Conservation (phyloP, 176 grass and related monocot genomes). For the Tuctoria greenei region DNA sequence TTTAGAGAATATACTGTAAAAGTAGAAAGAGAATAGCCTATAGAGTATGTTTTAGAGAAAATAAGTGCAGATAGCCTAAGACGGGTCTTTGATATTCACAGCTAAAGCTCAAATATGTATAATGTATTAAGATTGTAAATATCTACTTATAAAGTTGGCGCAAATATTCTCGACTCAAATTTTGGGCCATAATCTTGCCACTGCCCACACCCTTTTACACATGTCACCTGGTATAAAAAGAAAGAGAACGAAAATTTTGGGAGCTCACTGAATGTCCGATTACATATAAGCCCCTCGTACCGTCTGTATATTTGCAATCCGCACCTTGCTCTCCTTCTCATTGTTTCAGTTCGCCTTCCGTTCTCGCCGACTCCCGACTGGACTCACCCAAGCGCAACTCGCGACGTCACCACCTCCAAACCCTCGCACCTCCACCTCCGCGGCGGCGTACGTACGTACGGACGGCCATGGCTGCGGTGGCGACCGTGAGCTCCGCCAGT, state of each 20-base stretch:
- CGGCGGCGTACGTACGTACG: conserved; percentile 32
- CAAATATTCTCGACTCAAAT: background rate
- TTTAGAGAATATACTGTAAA: too few species aligned
- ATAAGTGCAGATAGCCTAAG: too few species aligned
- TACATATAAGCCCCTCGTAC: background rate
- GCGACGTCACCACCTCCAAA: conserved; percentile 6
- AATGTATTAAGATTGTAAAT: too few species aligned
- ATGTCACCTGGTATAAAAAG: too few species aligned
- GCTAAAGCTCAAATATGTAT: too few species aligned
- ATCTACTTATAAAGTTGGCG: too few species aligned
- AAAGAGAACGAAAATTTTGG: background rate
- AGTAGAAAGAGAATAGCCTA: too few species aligned
- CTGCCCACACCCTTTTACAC: background rate
- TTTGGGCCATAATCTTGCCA: too few species aligned
- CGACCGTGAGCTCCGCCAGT: conserved; percentile 85
- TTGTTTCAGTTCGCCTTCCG: conserved; percentile 21
- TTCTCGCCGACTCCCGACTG: conserved; percentile 20
- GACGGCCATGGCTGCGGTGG: conserved; percentile 51
- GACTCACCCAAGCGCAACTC: conserved; percentile 47
- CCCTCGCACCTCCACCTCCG: conserved; percentile 29
- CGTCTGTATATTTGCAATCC: conserved; percentile 13
- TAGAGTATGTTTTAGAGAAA: too few species aligned
- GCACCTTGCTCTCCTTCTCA: background rate
- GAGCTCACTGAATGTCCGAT: background rate
- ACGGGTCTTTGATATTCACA: too few species aligned